phyloP scores from a whole-genome alignment of 2,329 filamentous ascomycete species.

The Penicillium sp. region DNA sequence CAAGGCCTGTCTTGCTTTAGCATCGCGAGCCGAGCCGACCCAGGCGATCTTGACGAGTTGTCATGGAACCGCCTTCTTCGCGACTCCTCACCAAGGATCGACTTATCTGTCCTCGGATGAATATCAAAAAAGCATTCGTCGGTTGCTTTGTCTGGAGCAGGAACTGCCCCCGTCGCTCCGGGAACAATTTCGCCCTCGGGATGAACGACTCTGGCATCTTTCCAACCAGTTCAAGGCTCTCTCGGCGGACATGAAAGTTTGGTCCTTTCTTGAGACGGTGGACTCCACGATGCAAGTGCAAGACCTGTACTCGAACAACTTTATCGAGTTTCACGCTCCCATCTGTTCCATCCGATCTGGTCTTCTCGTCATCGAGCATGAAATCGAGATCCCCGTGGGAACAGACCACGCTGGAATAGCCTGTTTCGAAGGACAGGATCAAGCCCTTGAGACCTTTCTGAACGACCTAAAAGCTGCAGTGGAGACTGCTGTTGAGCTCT shows the following conservation, averaged over 20 bases:
- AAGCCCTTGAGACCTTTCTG: constrained; percentile 24
- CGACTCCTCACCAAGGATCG: constrained; percentile 57
- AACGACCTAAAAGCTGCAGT: constrained; percentile 19
- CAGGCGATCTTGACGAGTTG: constrained; percentile 49
- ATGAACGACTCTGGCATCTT: constrained; percentile 44
- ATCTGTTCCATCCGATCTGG: constrained; percentile 47
- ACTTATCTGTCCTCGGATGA: constrained; percentile 56
- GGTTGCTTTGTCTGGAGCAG: constrained; percentile 47
- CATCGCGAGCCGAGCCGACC: constrained; percentile 22
- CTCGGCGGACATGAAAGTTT: constrained; percentile 54
- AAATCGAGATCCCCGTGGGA: constrained; percentile 27
- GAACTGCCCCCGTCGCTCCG: constrained; percentile 49
- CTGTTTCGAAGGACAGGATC: constrained; percentile 26
- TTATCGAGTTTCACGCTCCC: constrained; percentile 53
- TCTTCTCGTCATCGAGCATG: constrained; percentile 28
- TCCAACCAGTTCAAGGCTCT: constrained; percentile 53
- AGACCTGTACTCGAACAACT: constrained; percentile 35
- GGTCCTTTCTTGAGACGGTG: constrained; percentile 59
- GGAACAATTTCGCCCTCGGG: constrained; percentile 47
- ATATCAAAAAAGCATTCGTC: constrained; percentile 51
- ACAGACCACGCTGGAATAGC: constrained; percentile 29
- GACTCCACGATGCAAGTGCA: constrained; percentile 51
- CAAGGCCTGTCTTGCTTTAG: constrained; percentile 49
- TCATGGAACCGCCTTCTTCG: constrained; percentile 58
- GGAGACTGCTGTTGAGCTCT: constrained; percentile 20